Conservation (phyloP, 2,329 filamentous ascomycete genomes). For the Fusarium staphyleae region DNA sequence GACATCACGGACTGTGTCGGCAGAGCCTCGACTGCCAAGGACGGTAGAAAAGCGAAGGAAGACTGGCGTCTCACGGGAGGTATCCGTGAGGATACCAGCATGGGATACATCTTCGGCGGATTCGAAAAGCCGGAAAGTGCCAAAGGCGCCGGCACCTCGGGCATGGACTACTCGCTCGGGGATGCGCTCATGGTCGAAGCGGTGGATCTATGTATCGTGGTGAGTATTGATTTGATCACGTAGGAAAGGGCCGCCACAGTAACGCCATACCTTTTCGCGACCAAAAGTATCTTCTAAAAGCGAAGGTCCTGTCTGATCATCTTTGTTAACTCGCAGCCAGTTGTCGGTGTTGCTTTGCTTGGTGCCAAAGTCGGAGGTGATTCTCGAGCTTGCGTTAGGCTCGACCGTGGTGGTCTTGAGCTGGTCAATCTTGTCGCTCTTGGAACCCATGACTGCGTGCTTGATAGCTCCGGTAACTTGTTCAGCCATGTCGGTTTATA, state of each 20-base stretch:
- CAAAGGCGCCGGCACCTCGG: slow-evolving; percentile 72
- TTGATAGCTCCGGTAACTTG: slow-evolving; percentile 46
- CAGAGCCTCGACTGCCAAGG: slow-evolving; percentile 74
- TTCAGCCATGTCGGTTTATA: slow-evolving; percentile 30
- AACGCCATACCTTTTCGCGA: slow-evolving; percentile 69
- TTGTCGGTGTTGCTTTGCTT: slow-evolving; percentile 77
- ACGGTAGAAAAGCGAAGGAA: slow-evolving; percentile 76
- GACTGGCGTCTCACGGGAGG: slow-evolving; percentile 58
- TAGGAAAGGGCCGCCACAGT: background rate
- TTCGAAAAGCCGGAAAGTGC: slow-evolving; percentile 71
- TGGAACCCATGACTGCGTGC: slow-evolving; percentile 52
- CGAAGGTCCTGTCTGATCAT: slow-evolving; percentile 69
- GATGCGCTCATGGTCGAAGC: slow-evolving; percentile 72
- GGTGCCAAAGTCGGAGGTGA: slow-evolving; percentile 81
- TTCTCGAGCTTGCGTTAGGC: slow-evolving; percentile 61
- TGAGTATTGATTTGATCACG: slow-evolving; percentile 1
- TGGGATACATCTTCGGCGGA: slow-evolving; percentile 72
- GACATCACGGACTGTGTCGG: slow-evolving; percentile 84
- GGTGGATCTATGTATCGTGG: slow-evolving; percentile 61
- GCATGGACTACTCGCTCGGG: slow-evolving; percentile 75
- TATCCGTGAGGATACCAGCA: slow-evolving; percentile 65
- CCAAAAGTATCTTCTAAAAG: slow-evolving; percentile 76
- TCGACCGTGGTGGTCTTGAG: slow-evolving; percentile 66
- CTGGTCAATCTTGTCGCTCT: slow-evolving; percentile 65
- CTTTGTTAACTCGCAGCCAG: slow-evolving; percentile 72